These are phyloP conservation scores for Microcyclosporella mali DNA, from an alignment of 2,329 filamentous ascomycete species.

Conservation along the genomic window DNA sequence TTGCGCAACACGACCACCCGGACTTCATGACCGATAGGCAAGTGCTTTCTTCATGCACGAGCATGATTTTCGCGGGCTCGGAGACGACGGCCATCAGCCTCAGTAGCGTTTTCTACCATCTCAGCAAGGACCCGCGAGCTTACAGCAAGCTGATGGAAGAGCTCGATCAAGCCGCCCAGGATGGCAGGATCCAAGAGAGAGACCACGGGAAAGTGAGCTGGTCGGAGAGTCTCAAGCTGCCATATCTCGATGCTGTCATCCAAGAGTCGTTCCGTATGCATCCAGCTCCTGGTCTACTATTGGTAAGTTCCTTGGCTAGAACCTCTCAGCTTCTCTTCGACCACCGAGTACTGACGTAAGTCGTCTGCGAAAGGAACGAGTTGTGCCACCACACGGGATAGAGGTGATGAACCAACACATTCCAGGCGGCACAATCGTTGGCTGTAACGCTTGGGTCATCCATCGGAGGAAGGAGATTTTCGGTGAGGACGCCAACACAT, in stretches of 20 bases:
- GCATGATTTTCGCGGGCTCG: constrained; percentile 60
- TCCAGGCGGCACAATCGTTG: constrained; percentile 65
- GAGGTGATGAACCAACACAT: constrained; percentile 59
- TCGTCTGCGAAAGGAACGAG: no score
- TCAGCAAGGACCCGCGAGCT: constrained; percentile 57
- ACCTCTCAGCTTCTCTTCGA: no score
- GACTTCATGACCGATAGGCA: constrained; percentile 66
- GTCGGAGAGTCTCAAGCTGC: constrained; percentile 61
- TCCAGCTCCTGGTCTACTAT: constrained; percentile 63
- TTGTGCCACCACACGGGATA: constrained; percentile 60
- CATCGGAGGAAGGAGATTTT: constrained; percentile 64
- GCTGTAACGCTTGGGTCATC: constrained; percentile 69
- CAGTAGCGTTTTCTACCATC: constrained; percentile 65
- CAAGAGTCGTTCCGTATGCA: constrained; percentile 74
- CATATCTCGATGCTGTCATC: constrained; percentile 70
- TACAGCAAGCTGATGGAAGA: constrained; percentile 55
- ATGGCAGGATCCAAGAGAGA: constrained; percentile 42
- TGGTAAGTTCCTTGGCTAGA: no score
- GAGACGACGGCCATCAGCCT: constrained; percentile 76
- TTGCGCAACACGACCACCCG: constrained; percentile 59
- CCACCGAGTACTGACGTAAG: no score
- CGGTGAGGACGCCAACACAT: constrained; percentile 59
- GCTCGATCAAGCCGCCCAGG: constrained; percentile 53
- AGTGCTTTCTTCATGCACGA: constrained; percentile 65
- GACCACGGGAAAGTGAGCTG: constrained; percentile 59